Percentiles rank a stretch among this genome's conserved stretches.
These are phyloP conservation scores for Bidens hawaiensis DNA, from an alignment of 140 eudicot species.

Conservation along the genomic window DNA sequence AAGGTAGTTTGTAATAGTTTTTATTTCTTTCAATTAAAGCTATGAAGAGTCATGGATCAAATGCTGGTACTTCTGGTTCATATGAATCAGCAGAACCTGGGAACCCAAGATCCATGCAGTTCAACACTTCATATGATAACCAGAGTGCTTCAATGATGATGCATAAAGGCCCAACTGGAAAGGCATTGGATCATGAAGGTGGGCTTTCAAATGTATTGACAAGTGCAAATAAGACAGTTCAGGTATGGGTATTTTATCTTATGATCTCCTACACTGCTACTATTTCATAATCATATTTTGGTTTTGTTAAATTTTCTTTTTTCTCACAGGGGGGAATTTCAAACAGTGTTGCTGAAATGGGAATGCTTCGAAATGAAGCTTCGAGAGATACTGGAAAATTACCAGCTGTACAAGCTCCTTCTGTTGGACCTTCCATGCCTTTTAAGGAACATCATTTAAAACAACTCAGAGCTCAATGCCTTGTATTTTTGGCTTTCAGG, in stretches of 20 bases:
- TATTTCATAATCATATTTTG: neutral
- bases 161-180: slow-evolving; percentile 54
- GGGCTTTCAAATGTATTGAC: slow-evolving; percentile 37
- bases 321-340: slow-evolving; percentile 53
- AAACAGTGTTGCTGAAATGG: slow-evolving; percentile 45
- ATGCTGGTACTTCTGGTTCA: slow-evolving; percentile 43
- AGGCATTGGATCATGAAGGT: slow-evolving; percentile 51
- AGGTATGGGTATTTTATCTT: slow-evolving; percentile 40
- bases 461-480: slow-evolving; percentile 98
- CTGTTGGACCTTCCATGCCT: slow-evolving; percentile 48
- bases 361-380: slow-evolving; percentile 44
- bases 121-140: slow-evolving; percentile 52
- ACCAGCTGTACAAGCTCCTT: slow-evolving; percentile 43
- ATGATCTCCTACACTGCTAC: neutral
- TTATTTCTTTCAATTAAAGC: slow-evolving; percentile 25
- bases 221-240: slow-evolving; percentile 43
- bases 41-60: slow-evolving; percentile 45
- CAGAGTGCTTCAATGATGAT: slow-evolving; percentile 44
- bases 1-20: slow-evolving; percentile 6
- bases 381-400: slow-evolving; percentile 73
- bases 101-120: slow-evolving; percentile 35
- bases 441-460: slow-evolving; percentile 92
- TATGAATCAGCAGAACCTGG: slow-evolving; percentile 55
- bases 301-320: slow-evolving; percentile 10
- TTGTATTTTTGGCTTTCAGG: slow-evolving; percentile 96